Evolutionary conservation across 805 yeast species (phyloP), one percentile per base, ranked within the genome.

Genomic region (Candida dajiaensis): DNA sequence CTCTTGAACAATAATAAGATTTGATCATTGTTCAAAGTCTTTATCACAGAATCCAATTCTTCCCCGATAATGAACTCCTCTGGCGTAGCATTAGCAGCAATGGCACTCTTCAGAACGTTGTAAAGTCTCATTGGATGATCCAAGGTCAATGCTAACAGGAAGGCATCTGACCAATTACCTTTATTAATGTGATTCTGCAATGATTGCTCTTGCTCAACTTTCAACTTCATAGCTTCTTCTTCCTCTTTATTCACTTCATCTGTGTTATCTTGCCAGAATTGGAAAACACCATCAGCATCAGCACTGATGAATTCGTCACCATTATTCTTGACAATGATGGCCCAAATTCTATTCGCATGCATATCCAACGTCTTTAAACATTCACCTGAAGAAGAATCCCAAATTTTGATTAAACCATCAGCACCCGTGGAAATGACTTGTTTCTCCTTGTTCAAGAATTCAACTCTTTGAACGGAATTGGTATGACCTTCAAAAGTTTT

Each of bases 331-430:
- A 76, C 70, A 46, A 85, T 80, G 45, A 94, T 65, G 0, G 97
- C 86, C 99, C 99, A 94, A 42, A 94, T 88, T 68, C 96, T 81
- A 64, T 92, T 94, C 50, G 82, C 88, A 62, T 94, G 99, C 59
- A 88, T 95, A 66, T 92, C 98, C 42, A 90, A 73, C 0, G 98
- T 92, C 48, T 83, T 80, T 19, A 84, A 66, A 59, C 89, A 78
- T 59, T 94, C 99, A 33, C 89, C 94, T 11, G 78, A 68, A 35
- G 78, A 70, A 44, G 74, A 63, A 59, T 89, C 95, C 99, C 99
- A 94, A 6, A 94, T 70, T 64, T 94, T 92, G 48, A 94, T 76
- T 43, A 94, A 75, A 2, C 98, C 98, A 67, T 94, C 99, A 13
- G 98, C 98, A 38, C 97, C 97, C 19, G 89, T 63, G 28, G 72